Percentiles rank a stretch among this genome's conserved stretches.
phyloP scores from a whole-genome alignment of 768 basidiomycete species.

The Fomitopsis serialis region DNA sequence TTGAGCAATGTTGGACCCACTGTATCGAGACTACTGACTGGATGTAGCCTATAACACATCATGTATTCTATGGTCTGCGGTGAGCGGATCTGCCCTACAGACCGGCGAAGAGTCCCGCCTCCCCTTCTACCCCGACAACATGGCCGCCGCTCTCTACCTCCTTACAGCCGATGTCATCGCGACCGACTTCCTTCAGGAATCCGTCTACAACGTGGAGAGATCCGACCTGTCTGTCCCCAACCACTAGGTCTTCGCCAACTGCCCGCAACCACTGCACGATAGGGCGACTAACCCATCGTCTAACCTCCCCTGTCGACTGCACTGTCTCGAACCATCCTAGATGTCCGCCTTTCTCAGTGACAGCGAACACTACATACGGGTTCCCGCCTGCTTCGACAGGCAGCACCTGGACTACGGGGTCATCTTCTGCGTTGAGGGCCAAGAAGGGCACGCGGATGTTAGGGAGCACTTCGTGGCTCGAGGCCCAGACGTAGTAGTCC shows the following conservation, averaged over 20 bases:
- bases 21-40: background rate
- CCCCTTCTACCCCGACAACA: constrained; percentile 47
- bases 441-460: constrained; percentile 70
- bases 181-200: constrained; percentile 54
- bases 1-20: constrained; percentile 22
- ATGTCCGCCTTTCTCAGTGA: constrained; percentile 68
- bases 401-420: constrained; percentile 65
- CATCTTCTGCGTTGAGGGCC: constrained; percentile 69
- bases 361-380: constrained; percentile 49
- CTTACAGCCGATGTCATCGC: constrained; percentile 51
- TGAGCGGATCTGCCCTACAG: constrained; percentile 32
- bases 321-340: constrained; percentile 73
- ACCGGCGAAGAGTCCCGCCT: constrained; percentile 56
- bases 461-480: constrained; percentile 55
- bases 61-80: background rate
- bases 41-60: background rate
- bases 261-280: constrained; percentile 69
- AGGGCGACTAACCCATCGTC: constrained; percentile 65
- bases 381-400: constrained; percentile 50
- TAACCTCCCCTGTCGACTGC: constrained; percentile 1
- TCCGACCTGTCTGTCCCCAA: constrained; percentile 24
- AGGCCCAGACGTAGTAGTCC: constrained; percentile 47
- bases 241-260: constrained; percentile 46
- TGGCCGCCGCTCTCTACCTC: constrained; percentile 48
- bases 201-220: constrained; percentile 49